Percentiles rank a stretch among this genome's conserved stretches.
Evolutionary conservation across 2,329 filamentous ascomycete species (phyloP).

Genomic region (Arthrobotrys sinensis): DNA sequence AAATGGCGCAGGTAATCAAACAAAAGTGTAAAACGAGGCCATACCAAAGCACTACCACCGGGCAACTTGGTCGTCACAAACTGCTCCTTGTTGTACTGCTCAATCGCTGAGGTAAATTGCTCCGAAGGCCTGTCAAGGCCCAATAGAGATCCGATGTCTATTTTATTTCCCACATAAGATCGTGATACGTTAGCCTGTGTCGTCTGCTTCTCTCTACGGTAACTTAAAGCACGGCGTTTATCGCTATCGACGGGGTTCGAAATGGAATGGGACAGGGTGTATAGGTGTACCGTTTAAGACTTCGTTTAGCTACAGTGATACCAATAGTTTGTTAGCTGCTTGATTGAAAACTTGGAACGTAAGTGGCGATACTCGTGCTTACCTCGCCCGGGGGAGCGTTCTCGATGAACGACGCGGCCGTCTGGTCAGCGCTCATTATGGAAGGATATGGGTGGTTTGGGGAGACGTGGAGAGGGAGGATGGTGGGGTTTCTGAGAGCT

Average conservation of each 20-base stretch:
- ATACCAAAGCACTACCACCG: conserved; percentile 83
- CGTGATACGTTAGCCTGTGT: not conserved
- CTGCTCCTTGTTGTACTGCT: conserved; percentile 97
- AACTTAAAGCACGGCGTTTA: conserved; percentile 15
- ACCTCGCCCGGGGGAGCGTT: conserved; percentile 97
- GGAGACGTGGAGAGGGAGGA: conserved; percentile 36
- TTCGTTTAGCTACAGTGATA: conserved; percentile 79
- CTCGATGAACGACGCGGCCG: conserved; percentile 88
- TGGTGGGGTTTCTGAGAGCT: conserved; percentile 47
- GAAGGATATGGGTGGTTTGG: conserved; percentile 35
- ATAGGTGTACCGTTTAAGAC: conserved; percentile 81
- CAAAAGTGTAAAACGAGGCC: conserved; percentile 60
- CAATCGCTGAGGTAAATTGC: conserved; percentile 84
- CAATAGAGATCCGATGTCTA: conserved; percentile 92
- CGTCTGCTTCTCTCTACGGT: conserved; percentile 5
- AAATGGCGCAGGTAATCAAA: not conserved
- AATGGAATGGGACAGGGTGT: not conserved
- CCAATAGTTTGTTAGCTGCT: conserved; percentile 60
- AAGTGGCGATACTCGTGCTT: conserved; percentile 66
- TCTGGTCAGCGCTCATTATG: conserved; percentile 64
- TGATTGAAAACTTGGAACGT: not conserved
- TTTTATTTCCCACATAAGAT: conserved; percentile 29
- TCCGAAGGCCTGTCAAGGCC: conserved; percentile 77
- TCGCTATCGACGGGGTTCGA: not conserved
- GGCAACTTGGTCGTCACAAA: conserved; percentile 90